Conservation (phyloP, 1,139 yeast species). For the Candida gigantensis region DNA sequence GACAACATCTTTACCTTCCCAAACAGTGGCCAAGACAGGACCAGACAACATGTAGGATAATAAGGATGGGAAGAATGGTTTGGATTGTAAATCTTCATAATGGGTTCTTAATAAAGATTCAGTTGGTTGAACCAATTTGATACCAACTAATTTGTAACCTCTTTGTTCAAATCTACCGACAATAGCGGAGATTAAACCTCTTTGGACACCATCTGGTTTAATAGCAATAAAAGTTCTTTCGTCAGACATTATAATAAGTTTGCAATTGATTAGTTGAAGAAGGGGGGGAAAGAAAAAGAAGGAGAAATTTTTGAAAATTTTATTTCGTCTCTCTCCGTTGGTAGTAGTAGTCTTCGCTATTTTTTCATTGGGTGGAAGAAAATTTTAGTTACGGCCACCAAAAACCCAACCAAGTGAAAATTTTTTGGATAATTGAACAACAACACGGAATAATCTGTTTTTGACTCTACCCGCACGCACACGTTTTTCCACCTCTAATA, state of each 20-base stretch:
- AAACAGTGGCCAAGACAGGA: slow-evolving; percentile 97
- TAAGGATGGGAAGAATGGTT: slow-evolving; percentile 97
- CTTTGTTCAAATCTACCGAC: slow-evolving; percentile 93
- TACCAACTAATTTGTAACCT: slow-evolving; percentile 96
- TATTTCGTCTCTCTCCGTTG: no score
- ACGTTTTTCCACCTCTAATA: no score
- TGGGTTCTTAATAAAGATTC: slow-evolving; percentile 89
- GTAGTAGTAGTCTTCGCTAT: no score
- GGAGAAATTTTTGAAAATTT: not conserved
- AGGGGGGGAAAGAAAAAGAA: slow-evolving; percentile 7
- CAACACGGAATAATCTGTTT: no score
- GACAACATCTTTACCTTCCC: slow-evolving; percentile 99
- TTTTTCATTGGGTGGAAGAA: slow-evolving; percentile 2
- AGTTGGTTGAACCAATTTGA: slow-evolving; percentile 87
- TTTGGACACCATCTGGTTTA: slow-evolving; percentile 99
- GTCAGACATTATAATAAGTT: slow-evolving; percentile 43
- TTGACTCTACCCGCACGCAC: no score
- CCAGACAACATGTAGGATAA: slow-evolving; percentile 97
- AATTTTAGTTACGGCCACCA: no score
- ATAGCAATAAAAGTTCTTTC: slow-evolving; percentile 99
- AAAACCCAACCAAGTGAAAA: no score
- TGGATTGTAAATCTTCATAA: slow-evolving; percentile 91
- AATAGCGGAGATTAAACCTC: slow-evolving; percentile 92
- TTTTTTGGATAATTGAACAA: no score
- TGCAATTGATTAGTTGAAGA: slow-evolving; percentile 2